Evolutionary conservation across 306 rosid genomes (phyloP).

Genomic region (Bauhinia variegata): DNA sequence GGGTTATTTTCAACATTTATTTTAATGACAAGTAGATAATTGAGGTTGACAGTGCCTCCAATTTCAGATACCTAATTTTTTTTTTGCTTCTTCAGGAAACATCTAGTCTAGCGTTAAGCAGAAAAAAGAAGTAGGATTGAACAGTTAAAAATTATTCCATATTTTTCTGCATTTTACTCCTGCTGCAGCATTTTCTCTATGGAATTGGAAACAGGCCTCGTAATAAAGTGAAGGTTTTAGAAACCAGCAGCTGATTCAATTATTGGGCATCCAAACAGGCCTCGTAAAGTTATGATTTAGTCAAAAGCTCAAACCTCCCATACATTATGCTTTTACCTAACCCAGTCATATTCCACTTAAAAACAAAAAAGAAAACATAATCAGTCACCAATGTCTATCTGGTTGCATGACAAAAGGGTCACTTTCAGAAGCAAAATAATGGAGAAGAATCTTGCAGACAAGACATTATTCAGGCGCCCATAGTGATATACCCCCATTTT

Average conservation of each 20-base stretch:
- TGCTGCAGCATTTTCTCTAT: not conserved
- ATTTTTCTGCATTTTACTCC: too few species aligned
- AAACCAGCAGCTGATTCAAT: conserved; percentile 14
- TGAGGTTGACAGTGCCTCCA: conserved; percentile 18
- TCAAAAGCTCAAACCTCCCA: conserved; percentile 40
- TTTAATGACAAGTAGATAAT: not conserved
- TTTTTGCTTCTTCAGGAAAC: too few species aligned
- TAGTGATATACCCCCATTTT: conserved; percentile 44
- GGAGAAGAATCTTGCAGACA: conserved; percentile 79
- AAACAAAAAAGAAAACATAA: conserved; percentile 29
- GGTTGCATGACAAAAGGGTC: conserved; percentile 66
- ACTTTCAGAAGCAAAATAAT: conserved; percentile 66
- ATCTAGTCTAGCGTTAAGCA: too few species aligned
- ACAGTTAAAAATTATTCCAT: too few species aligned
- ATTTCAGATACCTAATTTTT: not conserved
- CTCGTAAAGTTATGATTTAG: conserved; percentile 20
- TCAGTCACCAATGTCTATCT: conserved; percentile 42
- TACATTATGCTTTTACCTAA: conserved; percentile 52
- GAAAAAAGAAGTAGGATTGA: too few species aligned
- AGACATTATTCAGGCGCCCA: conserved; percentile 66
- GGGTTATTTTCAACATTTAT: not conserved
- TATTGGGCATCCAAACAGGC: conserved; percentile 20
- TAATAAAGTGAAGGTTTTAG: too few species aligned
- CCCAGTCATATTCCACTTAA: conserved; percentile 46
- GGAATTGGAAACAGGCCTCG: too few species aligned